Evolutionary conservation across 2,329 filamentous ascomycete genomes (phyloP), one percentile per base, ranked within the genome.

Genomic region (Periconia digitata): DNA sequence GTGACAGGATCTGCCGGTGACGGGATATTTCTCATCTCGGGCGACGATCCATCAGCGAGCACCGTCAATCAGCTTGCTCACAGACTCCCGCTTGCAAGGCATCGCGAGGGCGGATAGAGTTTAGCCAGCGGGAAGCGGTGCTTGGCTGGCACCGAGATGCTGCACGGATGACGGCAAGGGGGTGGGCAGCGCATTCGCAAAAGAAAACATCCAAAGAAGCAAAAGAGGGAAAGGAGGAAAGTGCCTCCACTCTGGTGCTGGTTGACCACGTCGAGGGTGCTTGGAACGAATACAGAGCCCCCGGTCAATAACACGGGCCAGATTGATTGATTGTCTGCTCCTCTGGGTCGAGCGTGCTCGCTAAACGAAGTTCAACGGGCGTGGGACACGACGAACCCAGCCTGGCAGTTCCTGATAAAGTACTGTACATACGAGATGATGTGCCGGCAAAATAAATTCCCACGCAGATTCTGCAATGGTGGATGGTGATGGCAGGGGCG

Each of bases 81-180:
- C 65, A 66, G 65, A 64, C 59, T 67, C 62, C 65, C 64, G 64
- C n/a, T n/a, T n/a, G n/a, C n/a, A n/a, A n/a, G n/a, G n/a, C n/a
- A n/a, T n/a, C n/a, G 55, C 58, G 53, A 7, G 52, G 60, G 57
- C 55, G 43, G 49, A 45, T 46, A 52, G 43, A 49, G 48, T 66
- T 65, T 65, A 64, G 60, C 54, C 67, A 62, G 47, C 61, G 62
- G 67, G 64, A 66, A 60, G 59, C 60, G 50, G 50, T 58, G 51
- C 62, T 63, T 63, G 59, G 59, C 55, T 53, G 50, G 49, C 44
- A 54, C 54, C 49, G 55, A 59, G 51, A 55, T 45, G 29, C 48
- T 58, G 67, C 63, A 67, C 63, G 64, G 65, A 67, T 67, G 60
- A 66, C 58, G 59, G 50, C 62, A 59, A 58, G 55, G 52, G 47